These are phyloP conservation scores for Candida michaelii DNA, from an alignment of 805 yeast species.

Conservation along the genomic window DNA sequence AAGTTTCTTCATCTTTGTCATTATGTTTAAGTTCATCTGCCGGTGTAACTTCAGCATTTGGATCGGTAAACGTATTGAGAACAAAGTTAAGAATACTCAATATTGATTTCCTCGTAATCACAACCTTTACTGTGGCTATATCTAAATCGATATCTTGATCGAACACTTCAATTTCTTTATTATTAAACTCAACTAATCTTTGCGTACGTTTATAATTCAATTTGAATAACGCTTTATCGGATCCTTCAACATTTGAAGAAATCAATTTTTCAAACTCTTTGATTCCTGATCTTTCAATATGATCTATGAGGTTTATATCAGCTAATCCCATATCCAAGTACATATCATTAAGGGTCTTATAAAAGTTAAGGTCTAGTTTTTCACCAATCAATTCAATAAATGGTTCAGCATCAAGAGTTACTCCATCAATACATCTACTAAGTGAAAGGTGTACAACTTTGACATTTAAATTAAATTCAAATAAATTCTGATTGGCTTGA, in stretches of 20 bases:
- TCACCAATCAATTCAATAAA: slow-evolving; percentile 75
- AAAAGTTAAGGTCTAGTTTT: slow-evolving; percentile 57
- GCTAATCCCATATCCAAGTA: slow-evolving; percentile 61
- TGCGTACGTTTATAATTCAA: slow-evolving; percentile 59
- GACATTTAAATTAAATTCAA: slow-evolving; percentile 74
- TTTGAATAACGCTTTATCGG: slow-evolving; percentile 48
- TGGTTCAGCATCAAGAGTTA: slow-evolving; percentile 60
- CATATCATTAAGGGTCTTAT: slow-evolving; percentile 60
- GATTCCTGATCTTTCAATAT: slow-evolving; percentile 60
- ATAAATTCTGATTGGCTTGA: slow-evolving; percentile 50
- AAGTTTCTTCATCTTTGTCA: slow-evolving; percentile 50
- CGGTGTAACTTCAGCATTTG: slow-evolving; percentile 59
- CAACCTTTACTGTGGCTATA: slow-evolving; percentile 75
- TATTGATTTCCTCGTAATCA: slow-evolving; percentile 73
- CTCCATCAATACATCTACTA: slow-evolving; percentile 64
- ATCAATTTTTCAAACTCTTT: slow-evolving; percentile 66
- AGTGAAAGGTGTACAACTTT: slow-evolving; percentile 61
- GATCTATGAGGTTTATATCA: slow-evolving; percentile 73
- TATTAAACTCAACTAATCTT: slow-evolving; percentile 56
- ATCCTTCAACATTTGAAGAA: slow-evolving; percentile 56
- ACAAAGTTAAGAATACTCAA: slow-evolving; percentile 78
- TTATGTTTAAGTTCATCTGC: slow-evolving; percentile 73
- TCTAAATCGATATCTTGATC: slow-evolving; percentile 75
- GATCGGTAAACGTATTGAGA: slow-evolving; percentile 85
- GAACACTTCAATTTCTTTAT: slow-evolving; percentile 59